phyloP scores from a whole-genome alignment of 1,284 basidiomycete genomes.

The Stereum hirsutum region DNA sequence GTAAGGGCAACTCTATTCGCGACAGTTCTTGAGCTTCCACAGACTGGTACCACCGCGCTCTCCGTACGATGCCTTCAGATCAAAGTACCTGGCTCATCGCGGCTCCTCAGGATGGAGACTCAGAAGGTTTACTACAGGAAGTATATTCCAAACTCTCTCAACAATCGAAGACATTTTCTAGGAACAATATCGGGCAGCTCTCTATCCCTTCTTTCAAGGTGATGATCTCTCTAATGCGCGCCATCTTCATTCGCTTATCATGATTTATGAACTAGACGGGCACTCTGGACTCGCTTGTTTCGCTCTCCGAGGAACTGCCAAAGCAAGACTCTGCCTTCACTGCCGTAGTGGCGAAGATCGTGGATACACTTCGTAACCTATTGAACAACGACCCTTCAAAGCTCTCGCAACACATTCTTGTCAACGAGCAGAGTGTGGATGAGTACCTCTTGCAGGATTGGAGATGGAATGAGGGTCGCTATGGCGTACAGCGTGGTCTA shows the following conservation, averaged over 20 bases:
- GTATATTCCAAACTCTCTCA: slow-evolving; percentile 45
- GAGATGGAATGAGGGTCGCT: slow-evolving; percentile 88
- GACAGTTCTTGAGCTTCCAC: too few species aligned
- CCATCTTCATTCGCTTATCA: background rate
- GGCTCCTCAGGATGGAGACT: slow-evolving; percentile 67
- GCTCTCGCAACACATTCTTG: slow-evolving; percentile 74
- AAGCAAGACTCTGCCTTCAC: slow-evolving; percentile 92
- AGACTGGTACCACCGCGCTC: too few species aligned
- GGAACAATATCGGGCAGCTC: slow-evolving; percentile 44
- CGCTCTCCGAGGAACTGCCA: slow-evolving; percentile 86
- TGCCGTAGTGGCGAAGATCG: slow-evolving; percentile 81
- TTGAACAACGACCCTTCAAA: slow-evolving; percentile 84
- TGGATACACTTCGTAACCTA: slow-evolving; percentile 89
- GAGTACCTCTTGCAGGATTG: slow-evolving; percentile 73
- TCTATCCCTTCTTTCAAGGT: slow-evolving; percentile 77
- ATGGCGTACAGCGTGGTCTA: slow-evolving; percentile 73
- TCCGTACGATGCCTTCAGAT: slow-evolving; percentile 67
- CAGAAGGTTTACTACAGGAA: slow-evolving; percentile 60
- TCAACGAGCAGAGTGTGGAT: slow-evolving; percentile 80
- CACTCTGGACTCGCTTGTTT: slow-evolving; percentile 86
- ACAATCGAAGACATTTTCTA: slow-evolving; percentile 40
- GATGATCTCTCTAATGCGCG: slow-evolving; percentile 1
- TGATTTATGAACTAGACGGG: slow-evolving; percentile 59
- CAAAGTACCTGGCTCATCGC: slow-evolving; percentile 79
- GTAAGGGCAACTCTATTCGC: too few species aligned